A percentile compares a stretch with the other conserved stretches of the same genome.
Conservation (phyloP, 108 stramenopile species). For the Pseudonitzschia pungens region DNA sequence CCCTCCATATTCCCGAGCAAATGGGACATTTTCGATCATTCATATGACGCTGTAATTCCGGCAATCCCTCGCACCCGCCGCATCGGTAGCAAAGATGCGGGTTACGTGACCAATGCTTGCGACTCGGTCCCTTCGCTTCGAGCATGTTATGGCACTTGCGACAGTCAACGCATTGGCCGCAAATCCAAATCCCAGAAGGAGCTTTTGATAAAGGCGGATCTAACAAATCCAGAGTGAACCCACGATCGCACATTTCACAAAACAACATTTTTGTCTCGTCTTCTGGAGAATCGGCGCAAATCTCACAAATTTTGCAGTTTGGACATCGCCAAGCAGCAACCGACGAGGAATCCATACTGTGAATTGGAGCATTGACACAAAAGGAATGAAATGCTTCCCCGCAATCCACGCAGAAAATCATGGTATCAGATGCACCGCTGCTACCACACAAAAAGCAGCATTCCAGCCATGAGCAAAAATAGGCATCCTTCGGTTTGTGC, state of each 20-base stretch:
- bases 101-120: conserved; percentile 61
- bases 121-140: conserved; percentile 37
- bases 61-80: conserved; percentile 61
- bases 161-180: conserved; percentile 76
- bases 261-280: conserved; percentile 75
- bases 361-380: conserved; percentile 75
- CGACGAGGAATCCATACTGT: conserved; percentile 58
- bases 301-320: conserved; percentile 91
- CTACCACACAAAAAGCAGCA: conserved; percentile 70
- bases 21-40: conserved; percentile 42
- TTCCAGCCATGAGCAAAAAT: conserved; percentile 58
- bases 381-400: conserved; percentile 88
- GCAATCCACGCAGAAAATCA: conserved; percentile 89
- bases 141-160: conserved; percentile 38
- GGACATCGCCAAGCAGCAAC: conserved; percentile 84
- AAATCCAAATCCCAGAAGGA: conserved; percentile 70
- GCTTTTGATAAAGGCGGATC: conserved; percentile 61
- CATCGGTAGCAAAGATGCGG: conserved; percentile 61
- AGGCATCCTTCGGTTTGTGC: conserved; percentile 51
- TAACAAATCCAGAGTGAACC: conserved; percentile 68
- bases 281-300: conserved; percentile 58
- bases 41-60: conserved; percentile 21
- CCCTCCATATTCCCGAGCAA: conserved; percentile 44
- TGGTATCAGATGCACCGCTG: conserved; percentile 61
- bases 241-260: conserved; percentile 89